phyloP scores from a whole-genome alignment of 2,329 filamentous ascomycete genomes.

The Podosphaera aphanis region DNA sequence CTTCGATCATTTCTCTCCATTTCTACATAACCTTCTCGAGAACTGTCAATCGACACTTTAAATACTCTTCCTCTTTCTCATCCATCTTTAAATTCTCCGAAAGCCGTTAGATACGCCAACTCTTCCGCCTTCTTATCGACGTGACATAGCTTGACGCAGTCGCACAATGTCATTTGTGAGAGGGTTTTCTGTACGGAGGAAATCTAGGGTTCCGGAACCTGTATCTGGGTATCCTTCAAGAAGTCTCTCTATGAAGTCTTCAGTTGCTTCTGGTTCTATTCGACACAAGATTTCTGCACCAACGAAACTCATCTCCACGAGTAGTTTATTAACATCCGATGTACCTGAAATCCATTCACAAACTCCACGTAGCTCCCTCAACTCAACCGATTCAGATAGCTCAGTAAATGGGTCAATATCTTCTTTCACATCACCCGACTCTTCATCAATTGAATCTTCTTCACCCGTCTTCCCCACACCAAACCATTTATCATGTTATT shows the following conservation, averaged over 20 bases:
- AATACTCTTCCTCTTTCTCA: background rate
- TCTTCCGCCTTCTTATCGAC: background rate
- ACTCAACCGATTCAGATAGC: conserved; percentile 47
- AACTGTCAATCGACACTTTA: background rate
- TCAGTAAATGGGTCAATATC: conserved; percentile 22
- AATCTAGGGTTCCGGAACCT: conserved; percentile 21
- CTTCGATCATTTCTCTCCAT: background rate
- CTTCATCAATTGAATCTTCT: conserved; percentile 19
- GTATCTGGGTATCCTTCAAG: conserved; percentile 8
- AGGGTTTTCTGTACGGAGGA: conserved; percentile 46
- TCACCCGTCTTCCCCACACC: conserved; percentile 28
- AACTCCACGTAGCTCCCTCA: conserved; percentile 15
- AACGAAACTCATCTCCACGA: conserved; percentile 71
- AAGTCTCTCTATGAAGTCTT: conserved; percentile 12
- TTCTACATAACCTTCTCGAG: background rate
- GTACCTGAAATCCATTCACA: conserved; percentile 49
- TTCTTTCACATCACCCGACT: conserved; percentile 22
- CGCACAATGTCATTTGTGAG: conserved; percentile 33
- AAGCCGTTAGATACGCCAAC: background rate
- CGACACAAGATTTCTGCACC: conserved; percentile 63
- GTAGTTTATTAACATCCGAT: conserved; percentile 89
- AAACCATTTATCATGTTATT: conserved; percentile 46
- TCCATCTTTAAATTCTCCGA: too few relatives aligned
- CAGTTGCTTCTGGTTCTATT: conserved; percentile 9
- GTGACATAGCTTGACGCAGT: background rate